A percentile compares a stretch with the other conserved stretches of the same genome.
phyloP scores from a whole-genome alignment of 2,329 filamentous ascomycete species.

The Phaeosphaeria sp. region DNA sequence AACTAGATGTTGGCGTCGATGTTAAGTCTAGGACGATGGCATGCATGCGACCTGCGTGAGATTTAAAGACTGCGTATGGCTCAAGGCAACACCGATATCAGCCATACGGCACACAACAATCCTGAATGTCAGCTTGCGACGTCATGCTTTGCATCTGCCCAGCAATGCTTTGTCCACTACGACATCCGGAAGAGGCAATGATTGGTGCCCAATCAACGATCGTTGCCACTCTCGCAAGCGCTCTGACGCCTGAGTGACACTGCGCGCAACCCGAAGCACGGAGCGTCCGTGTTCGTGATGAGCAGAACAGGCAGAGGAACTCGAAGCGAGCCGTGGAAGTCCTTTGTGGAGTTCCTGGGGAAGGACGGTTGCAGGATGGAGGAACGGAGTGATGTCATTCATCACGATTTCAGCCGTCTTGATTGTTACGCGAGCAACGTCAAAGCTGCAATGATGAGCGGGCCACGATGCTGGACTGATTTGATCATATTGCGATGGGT shows the following conservation, averaged over 20 bases:
- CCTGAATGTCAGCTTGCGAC: constrained; percentile 9
- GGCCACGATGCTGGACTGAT: background rate
- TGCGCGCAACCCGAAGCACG: background rate
- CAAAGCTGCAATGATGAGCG: background rate
- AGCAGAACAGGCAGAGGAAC: background rate
- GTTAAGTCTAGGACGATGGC: background rate
- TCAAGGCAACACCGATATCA: background rate
- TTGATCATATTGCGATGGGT: background rate
- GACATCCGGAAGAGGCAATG: constrained; percentile 18
- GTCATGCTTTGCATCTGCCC: constrained; percentile 19
- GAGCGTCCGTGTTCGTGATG: background rate
- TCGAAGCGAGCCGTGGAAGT: constrained; percentile 2
- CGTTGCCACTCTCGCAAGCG: constrained; percentile 3
- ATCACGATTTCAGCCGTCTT: constrained; percentile 9
- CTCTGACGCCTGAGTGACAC: constrained; percentile 5
- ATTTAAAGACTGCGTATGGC: background rate
- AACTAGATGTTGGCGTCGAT: background rate
- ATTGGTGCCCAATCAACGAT: constrained; percentile 21
- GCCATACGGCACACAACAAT: background rate
- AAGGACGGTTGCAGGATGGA: constrained; percentile 9
- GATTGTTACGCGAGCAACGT: background rate
- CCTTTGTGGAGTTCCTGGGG: constrained; percentile 2
- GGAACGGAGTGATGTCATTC: constrained; percentile 21
- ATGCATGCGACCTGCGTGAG: background rate
- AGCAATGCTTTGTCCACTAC: constrained; percentile 15